These are phyloP conservation scores for Chalaropsis ovoidea DNA, from an alignment of 2,329 filamentous ascomycete genomes.

Conservation along the genomic window DNA sequence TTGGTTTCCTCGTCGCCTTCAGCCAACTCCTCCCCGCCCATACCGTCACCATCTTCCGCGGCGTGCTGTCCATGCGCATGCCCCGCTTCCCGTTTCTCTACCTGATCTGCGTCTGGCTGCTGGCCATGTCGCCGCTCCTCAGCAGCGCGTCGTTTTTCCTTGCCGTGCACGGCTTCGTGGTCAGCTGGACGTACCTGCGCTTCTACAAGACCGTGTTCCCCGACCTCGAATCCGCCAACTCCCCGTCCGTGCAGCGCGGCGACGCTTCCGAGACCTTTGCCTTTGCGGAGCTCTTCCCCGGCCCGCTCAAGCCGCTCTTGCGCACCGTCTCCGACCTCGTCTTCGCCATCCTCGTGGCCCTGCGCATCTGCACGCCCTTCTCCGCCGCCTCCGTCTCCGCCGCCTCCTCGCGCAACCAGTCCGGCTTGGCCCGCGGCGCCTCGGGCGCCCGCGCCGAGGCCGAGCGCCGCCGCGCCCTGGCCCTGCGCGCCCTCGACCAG, in stretches of 20 bases:
- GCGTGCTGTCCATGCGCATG: conserved; percentile 79
- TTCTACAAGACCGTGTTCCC: conserved; percentile 78
- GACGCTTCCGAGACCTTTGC: conserved; percentile 95
- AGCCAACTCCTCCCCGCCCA: conserved; percentile 96
- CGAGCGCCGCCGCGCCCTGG: conserved; percentile 77
- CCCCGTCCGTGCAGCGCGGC: conserved; percentile 57
- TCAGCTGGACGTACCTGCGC: conserved; percentile 89
- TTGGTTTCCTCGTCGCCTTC: conserved; percentile 89
- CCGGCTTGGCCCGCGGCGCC: conserved; percentile 46
- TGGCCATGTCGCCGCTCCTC: conserved; percentile 47
- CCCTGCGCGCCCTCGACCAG: conserved; percentile 85
- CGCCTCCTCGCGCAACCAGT: conserved; percentile 56
- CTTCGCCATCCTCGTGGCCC: conserved; percentile 62
- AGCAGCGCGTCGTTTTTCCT: conserved; percentile 69
- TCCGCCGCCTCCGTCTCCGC: conserved; percentile 68
- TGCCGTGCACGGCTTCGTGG: conserved; percentile 69
- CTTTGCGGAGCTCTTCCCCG: conserved; percentile 91
- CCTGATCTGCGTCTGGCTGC: conserved; percentile 61
- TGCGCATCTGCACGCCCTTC: conserved; percentile 77
- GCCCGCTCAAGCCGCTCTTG: conserved; percentile 66
- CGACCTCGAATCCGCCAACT: conserved; percentile 51
- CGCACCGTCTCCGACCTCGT: conserved; percentile 62
- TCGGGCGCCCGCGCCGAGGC: conserved; percentile 77
- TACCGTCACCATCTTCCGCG: conserved; percentile 86
- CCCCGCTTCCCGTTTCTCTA: conserved; percentile 59